Conservation (phyloP, 2,329 filamentous ascomycete species). For the Colletotrichum zoysiae region DNA sequence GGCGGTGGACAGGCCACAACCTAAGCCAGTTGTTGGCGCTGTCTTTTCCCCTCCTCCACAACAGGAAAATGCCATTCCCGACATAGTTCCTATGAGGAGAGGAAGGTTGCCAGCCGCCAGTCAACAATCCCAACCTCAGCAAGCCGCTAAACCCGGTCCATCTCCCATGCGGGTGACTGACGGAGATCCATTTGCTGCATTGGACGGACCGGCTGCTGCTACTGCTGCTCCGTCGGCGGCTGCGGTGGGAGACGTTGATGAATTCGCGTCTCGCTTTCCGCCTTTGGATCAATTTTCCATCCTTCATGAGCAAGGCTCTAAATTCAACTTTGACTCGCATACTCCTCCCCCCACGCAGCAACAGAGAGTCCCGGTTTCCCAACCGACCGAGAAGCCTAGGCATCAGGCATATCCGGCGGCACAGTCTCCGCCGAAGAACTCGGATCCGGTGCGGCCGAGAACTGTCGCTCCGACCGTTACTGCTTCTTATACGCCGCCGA, state of each 20-base stretch:
- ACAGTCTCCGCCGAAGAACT: constrained; percentile 29
- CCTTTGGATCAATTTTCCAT: constrained; percentile 94
- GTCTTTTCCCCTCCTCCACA: constrained; percentile 82
- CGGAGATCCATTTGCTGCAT: constrained; percentile 89
- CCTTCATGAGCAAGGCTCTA: constrained; percentile 84
- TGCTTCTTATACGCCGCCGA: constrained; percentile 49
- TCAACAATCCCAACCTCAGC: constrained; percentile 54
- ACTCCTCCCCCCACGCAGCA: constrained; percentile 62
- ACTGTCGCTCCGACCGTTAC: constrained; percentile 45
- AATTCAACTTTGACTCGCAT: constrained; percentile 84
- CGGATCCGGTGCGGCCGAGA: constrained; percentile 33
- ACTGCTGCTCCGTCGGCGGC: constrained; percentile 55
- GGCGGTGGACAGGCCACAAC: constrained; percentile 63
- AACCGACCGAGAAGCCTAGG: constrained; percentile 80
- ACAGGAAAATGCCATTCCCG: constrained; percentile 80
- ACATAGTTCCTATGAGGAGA: constrained; percentile 93
- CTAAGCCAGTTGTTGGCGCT: constrained; percentile 78
- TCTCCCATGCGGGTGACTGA: constrained; percentile 78
- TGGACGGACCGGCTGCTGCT: constrained; percentile 73
- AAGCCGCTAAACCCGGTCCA: constrained; percentile 68
- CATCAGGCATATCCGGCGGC: constrained; percentile 81
- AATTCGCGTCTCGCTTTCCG: constrained; percentile 87
- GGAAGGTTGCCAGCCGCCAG: constrained; percentile 73
- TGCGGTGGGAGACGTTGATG: constrained; percentile 70
- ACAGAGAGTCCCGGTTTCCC: constrained; percentile 70